phyloP scores from a whole-genome alignment of 805 yeast species.

The Monosporozyma siamensis region DNA sequence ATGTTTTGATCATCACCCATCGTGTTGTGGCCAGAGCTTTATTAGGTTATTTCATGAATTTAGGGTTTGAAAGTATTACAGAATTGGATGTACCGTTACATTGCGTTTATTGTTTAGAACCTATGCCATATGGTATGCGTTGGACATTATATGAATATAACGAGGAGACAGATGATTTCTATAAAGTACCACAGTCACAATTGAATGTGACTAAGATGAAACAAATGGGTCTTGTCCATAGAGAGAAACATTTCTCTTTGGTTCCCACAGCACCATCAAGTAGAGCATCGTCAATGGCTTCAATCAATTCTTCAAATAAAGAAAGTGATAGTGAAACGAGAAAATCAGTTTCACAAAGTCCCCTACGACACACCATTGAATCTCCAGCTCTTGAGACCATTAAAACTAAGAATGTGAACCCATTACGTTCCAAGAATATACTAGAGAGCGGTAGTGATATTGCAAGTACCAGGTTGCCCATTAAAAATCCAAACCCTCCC shows the following conservation, averaged over 20 bases:
- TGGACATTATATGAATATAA: conserved; percentile 85
- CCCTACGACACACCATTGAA: not conserved
- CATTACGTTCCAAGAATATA: not conserved
- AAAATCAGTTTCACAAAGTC: too few species aligned
- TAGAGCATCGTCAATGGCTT: conserved; percentile 1
- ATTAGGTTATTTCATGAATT: conserved; percentile 79
- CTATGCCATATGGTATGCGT: conserved; percentile 91
- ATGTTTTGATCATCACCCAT: conserved; percentile 74
- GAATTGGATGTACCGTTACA: conserved; percentile 90
- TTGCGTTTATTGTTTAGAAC: conserved; percentile 80
- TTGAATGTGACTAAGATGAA: conserved; percentile 43
- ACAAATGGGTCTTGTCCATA: conserved; percentile 58
- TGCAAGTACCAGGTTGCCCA: not conserved
- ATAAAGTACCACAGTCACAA: conserved; percentile 42
- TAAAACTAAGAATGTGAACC: too few species aligned
- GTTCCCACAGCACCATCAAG: conserved; percentile 63
- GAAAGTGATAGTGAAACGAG: not conserved
- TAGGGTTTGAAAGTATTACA: conserved; percentile 70
- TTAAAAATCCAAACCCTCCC: not conserved
- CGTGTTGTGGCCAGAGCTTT: conserved; percentile 84
- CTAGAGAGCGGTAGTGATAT: not conserved
- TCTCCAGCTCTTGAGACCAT: not conserved
- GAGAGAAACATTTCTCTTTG: conserved; percentile 61
- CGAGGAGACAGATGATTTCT: conserved; percentile 69
- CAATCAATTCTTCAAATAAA: not conserved